Percentiles rank a stretch among this genome's conserved stretches.
These are phyloP conservation scores for Albizia julibrissin DNA, from an alignment of 306 rosid genomes.

Conservation along the genomic window DNA sequence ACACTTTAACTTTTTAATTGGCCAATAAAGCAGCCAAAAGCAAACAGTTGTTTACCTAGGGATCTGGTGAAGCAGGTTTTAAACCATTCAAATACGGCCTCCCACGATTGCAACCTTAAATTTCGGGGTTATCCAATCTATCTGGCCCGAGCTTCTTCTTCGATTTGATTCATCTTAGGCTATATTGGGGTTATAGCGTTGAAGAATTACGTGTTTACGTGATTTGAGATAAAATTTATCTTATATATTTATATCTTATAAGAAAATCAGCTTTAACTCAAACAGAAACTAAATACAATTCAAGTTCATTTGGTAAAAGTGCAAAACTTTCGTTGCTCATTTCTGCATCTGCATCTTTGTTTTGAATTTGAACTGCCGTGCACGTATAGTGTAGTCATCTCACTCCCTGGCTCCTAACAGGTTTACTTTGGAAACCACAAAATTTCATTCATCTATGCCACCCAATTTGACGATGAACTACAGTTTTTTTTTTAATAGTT, in stretches of 20 bases:
- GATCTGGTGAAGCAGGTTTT: slow-evolving; percentile 40
- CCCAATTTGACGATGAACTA: neutral
- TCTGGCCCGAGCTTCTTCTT: neutral
- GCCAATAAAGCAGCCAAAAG: slow-evolving; percentile 33
- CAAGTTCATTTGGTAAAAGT: neutral
- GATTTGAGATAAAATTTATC: too few relatives aligned
- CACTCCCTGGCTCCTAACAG: neutral
- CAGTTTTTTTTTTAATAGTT: neutral
- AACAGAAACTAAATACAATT: neutral
- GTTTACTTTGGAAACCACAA: neutral
- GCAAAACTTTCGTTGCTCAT: neutral
- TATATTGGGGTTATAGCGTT: too few relatives aligned
- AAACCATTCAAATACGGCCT: slow-evolving; percentile 12
- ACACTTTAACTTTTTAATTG: slow-evolving; percentile 35
- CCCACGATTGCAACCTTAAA: slow-evolving; percentile 19
- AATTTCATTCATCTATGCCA: neutral
- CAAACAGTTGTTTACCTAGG: slow-evolving; percentile 35
- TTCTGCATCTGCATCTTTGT: neutral
- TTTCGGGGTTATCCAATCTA: neutral
- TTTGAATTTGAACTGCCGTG: neutral
- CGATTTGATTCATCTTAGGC: too few relatives aligned
- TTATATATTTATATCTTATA: too few relatives aligned
- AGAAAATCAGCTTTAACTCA: too few relatives aligned
- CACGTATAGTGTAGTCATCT: neutral
- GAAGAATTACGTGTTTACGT: too few relatives aligned